phyloP scores from a whole-genome alignment of 2,329 filamentous ascomycete species.

The Trichoderma citrinoviride region DNA sequence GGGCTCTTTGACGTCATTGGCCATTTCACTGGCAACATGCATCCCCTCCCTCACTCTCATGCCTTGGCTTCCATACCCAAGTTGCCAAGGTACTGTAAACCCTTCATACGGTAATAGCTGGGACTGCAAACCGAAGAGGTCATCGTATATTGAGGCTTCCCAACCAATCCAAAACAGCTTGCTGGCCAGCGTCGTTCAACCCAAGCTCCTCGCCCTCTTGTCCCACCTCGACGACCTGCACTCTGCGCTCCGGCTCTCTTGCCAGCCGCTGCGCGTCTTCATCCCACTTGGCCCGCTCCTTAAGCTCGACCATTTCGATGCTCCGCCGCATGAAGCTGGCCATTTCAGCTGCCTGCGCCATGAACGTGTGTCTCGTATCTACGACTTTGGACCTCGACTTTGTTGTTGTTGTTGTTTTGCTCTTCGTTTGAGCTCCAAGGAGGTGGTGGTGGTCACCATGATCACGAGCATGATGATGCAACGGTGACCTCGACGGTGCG shows the following conservation, averaged over 20 bases:
- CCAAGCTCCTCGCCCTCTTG: constrained; percentile 26
- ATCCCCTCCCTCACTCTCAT: too few relatives aligned
- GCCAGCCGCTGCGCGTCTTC: constrained; percentile 36
- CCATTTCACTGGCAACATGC: too few relatives aligned
- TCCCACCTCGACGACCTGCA: constrained; percentile 41
- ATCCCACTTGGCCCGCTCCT: constrained; percentile 43
- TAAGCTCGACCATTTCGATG: constrained; percentile 46
- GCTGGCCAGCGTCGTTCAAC: constrained; percentile 28
- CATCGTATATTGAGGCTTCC: background rate
- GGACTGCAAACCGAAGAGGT: background rate
- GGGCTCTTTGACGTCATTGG: too few relatives aligned
- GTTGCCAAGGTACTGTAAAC: too few relatives aligned
- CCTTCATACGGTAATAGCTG: too few relatives aligned
- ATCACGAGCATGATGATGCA: background rate
- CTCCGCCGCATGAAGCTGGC: constrained; percentile 49
- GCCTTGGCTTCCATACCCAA: too few relatives aligned
- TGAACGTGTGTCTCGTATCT: constrained; percentile 41
- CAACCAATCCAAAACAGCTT: constrained; percentile 35
- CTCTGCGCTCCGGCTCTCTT: constrained; percentile 37
- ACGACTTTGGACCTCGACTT: background rate
- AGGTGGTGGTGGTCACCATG: too few relatives aligned
- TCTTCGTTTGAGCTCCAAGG: background rate
- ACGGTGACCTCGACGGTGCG: constrained; percentile 23
- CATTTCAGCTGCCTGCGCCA: constrained; percentile 48
- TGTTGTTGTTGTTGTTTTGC: background rate